Conservation (phyloP, 495 filamentous ascomycete species). For the Penicillium egyptiacum region DNA sequence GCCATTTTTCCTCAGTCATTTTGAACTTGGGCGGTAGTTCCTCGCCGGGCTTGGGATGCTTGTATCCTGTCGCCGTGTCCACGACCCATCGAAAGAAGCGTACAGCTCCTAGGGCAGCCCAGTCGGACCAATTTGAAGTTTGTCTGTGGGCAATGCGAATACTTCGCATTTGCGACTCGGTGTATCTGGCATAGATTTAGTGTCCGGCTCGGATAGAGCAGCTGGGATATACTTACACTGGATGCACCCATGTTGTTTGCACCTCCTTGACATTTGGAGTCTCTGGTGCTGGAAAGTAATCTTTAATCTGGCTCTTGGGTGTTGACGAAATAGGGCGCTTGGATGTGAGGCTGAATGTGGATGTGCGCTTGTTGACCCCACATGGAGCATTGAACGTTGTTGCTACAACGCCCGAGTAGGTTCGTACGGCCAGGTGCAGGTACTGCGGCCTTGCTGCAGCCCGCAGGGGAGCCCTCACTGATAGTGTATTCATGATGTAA, state of each 20-base stretch:
- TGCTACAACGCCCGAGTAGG: slow-evolving; percentile 28
- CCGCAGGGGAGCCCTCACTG: slow-evolving; percentile 36
- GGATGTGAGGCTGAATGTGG: slow-evolving; percentile 17
- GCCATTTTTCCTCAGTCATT: slow-evolving; percentile 76
- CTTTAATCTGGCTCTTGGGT: slow-evolving; percentile 35
- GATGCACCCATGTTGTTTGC: slow-evolving; percentile 41
- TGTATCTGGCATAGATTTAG: slow-evolving; percentile 50
- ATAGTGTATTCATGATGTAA: slow-evolving; percentile 29
- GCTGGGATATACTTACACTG: slow-evolving; percentile 37
- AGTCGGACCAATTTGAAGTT: slow-evolving; percentile 65
- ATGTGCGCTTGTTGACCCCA: slow-evolving; percentile 14
- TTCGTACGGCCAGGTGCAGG: slow-evolving; percentile 28
- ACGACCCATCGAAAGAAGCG: slow-evolving; percentile 64
- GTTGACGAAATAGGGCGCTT: slow-evolving; percentile 44
- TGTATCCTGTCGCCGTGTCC: slow-evolving; percentile 71
- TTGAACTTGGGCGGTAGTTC: slow-evolving; percentile 44
- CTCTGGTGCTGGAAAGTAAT: slow-evolving; percentile 42
- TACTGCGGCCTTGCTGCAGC: slow-evolving; percentile 30
- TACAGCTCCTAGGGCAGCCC: slow-evolving; percentile 61
- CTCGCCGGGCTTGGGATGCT: slow-evolving; percentile 56
- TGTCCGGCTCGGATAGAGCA: background rate
- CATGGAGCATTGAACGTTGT: slow-evolving; percentile 20
- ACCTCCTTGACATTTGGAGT: slow-evolving; percentile 39
- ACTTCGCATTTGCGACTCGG: slow-evolving; percentile 59
- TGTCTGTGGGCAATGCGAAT: slow-evolving; percentile 68